Base-by-base conservation (phyloP, 495 filamentous ascomycete genomes). In the Aspergillus affinis region DNA sequence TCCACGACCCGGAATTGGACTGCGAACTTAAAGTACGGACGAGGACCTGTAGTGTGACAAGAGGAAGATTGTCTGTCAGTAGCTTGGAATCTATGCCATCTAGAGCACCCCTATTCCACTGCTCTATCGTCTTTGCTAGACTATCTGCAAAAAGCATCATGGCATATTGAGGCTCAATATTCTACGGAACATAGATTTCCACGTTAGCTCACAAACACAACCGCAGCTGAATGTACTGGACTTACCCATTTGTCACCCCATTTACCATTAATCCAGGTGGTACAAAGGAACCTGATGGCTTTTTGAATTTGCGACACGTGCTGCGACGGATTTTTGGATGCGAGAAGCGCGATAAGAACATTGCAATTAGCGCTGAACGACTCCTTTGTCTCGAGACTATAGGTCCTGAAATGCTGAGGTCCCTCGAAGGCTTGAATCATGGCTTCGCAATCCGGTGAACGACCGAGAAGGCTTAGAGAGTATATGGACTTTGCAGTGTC, bases 331-430 rank as follows among this genome's bases (percentile, higher is more conserved):
- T 53, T 45, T 30, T 27, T 57, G 48, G 19, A 64, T 52, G 32
- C 47, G 54, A 78, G 57, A 9, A 81, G 60, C 10, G 75, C 72
- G 41, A 68, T 57, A 7, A 81, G 63, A 6, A 76, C 70, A 62
- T 77, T 77, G 61, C 78, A 80, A 54, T 81, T 81, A 10, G 76
- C 74, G 15, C 69, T 74, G 44, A 79, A 72, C 46, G 68, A 77
- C 6, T 72, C 63, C 50, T 74, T 72, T 9, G 72, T 58, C 57
- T 81, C 78, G 45, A 54, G 59, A 6, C 63, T 56, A 53, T 75
- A 81, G 4, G 78, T 80, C 52, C 70, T 69, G 64, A 78, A 79
- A 52, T 72, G 70, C 2, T 65, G 56, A 4, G 60, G 57, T 12
- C 58, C 55, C 57, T 78, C 73, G 47, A 76, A 80, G 20, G 63